phyloP scores from a whole-genome alignment of 495 filamentous ascomycete genomes.

The Tuber aestivum region DNA sequence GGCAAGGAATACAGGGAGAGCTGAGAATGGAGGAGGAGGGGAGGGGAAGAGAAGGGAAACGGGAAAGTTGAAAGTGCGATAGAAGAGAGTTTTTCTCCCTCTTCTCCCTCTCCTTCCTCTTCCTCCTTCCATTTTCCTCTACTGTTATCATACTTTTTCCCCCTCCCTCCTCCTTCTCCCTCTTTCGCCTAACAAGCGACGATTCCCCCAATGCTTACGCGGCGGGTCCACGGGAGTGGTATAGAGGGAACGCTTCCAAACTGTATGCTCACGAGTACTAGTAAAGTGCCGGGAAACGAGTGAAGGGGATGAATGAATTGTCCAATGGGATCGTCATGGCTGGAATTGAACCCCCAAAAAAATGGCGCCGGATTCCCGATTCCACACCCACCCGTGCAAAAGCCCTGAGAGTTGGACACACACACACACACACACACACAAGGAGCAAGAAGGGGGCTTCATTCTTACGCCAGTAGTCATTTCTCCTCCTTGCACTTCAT shows the following conservation, averaged over 20 bases:
- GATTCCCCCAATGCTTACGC: background rate
- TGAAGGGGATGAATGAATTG: background rate
- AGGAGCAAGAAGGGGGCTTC: background rate
- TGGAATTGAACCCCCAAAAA: background rate
- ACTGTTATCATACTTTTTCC: too few relatives aligned
- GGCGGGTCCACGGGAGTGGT: background rate
- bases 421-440: background rate
- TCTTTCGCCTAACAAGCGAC: background rate
- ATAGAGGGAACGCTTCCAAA: background rate
- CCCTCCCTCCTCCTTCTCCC: too few relatives aligned
- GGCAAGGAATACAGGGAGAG: background rate
- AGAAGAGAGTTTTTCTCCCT: too few relatives aligned
- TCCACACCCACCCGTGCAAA: background rate
- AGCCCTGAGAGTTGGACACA: background rate
- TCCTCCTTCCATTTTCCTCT: too few relatives aligned
- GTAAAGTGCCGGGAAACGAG: background rate
- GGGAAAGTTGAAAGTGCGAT: background rate
- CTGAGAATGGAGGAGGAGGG: background rate
- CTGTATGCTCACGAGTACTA: background rate
- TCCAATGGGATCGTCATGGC: background rate
- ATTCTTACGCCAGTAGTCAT: background rate
- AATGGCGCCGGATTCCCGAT: background rate
- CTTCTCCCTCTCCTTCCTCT: too few relatives aligned
- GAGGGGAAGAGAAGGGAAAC: conserved; percentile 1
- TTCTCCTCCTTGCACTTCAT: background rate